These are phyloP conservation scores for Kodamaea fungicola DNA, from an alignment of 1,139 yeast species.

Conservation along the genomic window DNA sequence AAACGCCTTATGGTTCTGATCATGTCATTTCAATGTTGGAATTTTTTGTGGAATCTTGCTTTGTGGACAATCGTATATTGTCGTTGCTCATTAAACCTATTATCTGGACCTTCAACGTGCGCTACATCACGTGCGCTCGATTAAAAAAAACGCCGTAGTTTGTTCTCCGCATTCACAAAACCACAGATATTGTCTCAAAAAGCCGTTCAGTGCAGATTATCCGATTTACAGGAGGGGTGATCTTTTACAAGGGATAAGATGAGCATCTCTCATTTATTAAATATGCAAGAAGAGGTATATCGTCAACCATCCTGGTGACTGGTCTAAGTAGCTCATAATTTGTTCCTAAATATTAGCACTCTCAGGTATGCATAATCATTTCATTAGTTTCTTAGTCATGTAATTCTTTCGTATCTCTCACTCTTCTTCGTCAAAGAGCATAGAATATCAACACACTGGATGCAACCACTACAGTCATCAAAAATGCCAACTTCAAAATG, in stretches of 20 bases:
- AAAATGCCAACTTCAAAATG: conserved; percentile 28
- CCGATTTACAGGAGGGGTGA: neutral
- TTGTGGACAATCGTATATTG: too few species aligned
- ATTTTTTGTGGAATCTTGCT: too few species aligned
- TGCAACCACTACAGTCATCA: conserved; percentile 30
- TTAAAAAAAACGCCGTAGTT: neutral
- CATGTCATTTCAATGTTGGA: too few species aligned
- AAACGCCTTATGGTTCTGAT: too few species aligned
- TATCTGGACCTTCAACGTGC: too few species aligned
- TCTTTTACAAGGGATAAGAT: too few species aligned
- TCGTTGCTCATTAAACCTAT: too few species aligned
- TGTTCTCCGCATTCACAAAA: neutral
- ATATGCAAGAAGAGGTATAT: too few species aligned
- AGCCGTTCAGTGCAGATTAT: neutral
- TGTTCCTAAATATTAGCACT: neutral
- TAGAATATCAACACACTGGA: conserved; percentile 37
- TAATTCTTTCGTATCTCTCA: neutral
- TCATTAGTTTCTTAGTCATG: neutral
- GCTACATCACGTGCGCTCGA: too few species aligned
- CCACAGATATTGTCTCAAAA: neutral
- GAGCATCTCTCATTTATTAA: too few species aligned
- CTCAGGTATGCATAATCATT: neutral
- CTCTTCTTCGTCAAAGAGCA: conserved; percentile 31
- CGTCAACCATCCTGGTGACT: too few species aligned
- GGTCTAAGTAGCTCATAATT: neutral